Conservation (phyloP, 148 eudicot species). For the Silene conica region DNA sequence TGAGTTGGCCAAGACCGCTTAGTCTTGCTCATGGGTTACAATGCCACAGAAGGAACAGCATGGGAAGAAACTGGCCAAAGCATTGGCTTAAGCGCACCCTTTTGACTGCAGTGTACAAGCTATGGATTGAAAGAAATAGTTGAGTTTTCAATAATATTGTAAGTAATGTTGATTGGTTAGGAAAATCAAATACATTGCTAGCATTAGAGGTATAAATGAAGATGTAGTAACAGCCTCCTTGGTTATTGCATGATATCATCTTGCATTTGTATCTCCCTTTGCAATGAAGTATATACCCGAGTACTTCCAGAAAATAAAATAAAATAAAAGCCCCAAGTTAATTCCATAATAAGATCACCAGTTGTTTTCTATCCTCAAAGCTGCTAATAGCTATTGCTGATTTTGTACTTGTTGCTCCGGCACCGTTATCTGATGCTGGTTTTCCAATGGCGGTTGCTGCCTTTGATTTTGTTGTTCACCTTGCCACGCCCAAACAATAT, state of each 20-base stretch:
- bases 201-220: not conserved
- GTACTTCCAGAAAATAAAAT: not conserved
- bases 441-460: constrained; percentile 19
- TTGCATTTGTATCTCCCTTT: not conserved
- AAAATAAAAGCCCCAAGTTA: not conserved
- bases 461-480: constrained; percentile 35
- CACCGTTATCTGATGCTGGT: constrained; percentile 18
- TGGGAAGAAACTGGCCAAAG: not conserved
- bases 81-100: not conserved
- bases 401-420: constrained; percentile 8
- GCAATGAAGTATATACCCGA: not conserved
- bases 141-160: not conserved
- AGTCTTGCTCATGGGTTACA: not conserved
- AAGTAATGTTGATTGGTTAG: not conserved
- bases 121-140: not conserved
- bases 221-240: not conserved
- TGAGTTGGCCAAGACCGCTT: no score
- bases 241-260: not conserved
- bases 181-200: not conserved
- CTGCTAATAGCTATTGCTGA: not conserved
- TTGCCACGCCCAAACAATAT: constrained; percentile 82
- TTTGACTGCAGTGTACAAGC: not conserved
- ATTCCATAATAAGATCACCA: not conserved
- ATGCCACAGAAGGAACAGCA: not conserved
- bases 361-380: not conserved